Evolutionary conservation across 1,284 basidiomycete species (phyloP), one percentile per base, ranked within the genome.

Genomic region (Grifola frondosa): DNA sequence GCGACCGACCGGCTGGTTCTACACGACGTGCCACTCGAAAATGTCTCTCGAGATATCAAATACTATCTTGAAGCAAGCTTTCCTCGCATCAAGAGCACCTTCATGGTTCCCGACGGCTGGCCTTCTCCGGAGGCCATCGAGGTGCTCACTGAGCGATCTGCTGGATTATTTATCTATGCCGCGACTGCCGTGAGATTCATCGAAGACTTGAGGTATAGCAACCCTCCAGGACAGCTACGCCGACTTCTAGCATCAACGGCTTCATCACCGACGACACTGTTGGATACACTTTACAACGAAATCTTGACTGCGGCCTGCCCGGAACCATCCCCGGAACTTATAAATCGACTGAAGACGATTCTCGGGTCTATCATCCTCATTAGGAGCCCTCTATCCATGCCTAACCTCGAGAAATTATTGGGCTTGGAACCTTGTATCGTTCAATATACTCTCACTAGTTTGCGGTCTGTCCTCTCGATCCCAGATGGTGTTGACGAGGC

Each of bases 81-180:
- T 12, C 22, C 13, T 30, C 37, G 21, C 38, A 33, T 24, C 33
- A 22, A 30, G 36, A 24, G 23, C 25, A 44, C 17, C 23, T 37
- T 16, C 46, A 20, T 29, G 19, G 22, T 26, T 23, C 23, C 9
- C 8, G 10, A 16, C 1, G 40, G 40, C 6, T 61, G 60, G 59
- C 56, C 60, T 8, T 33, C 54, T 2, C 46, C 50, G 1, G 38
- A 48, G 3, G 52, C 57, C 19, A 31, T 59, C 12, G 47, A 50
- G 11, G 28, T 29, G 23, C 44, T 63, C 19, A 50, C 57, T 13
- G 28, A 50, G 17, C 60, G 49, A 24, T 47, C 60, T 4, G 41
- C 49, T n/a, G 56, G 57, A 5, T 40, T 63, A 12, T 63, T 63
- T 29, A 63, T 63, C 17, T 63, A 60, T 39, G 52, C 61, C 8